Percentiles rank a stretch among this genome's conserved stretches.
Evolutionary conservation across 2,329 filamentous ascomycete genomes (phyloP).

Genomic region (Neurospora sp.): DNA sequence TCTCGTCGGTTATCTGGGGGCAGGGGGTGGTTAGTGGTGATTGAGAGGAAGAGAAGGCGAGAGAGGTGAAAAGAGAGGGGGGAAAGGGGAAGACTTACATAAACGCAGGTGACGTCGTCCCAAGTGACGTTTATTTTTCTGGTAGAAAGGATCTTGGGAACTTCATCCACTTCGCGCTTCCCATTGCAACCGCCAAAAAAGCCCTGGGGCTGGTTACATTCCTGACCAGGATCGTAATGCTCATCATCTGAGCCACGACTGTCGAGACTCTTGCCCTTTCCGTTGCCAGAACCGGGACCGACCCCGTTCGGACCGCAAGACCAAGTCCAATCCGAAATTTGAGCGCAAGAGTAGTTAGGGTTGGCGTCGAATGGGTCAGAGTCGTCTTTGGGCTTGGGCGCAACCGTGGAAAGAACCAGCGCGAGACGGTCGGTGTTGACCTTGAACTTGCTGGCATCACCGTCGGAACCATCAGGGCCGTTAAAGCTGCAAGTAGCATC

Average conservation of each 20-base stretch:
- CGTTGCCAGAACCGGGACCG: background rate
- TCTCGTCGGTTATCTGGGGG: too few relatives aligned
- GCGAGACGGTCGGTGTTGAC: background rate
- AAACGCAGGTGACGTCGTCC: too few relatives aligned
- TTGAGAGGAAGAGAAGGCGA: too few relatives aligned
- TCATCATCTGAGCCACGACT: background rate
- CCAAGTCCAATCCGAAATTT: background rate
- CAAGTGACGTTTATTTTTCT: too few relatives aligned
- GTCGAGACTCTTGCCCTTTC: background rate
- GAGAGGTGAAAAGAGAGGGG: too few relatives aligned
- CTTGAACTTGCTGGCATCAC: background rate
- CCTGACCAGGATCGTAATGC: background rate
- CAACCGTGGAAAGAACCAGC: background rate
- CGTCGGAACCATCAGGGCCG: background rate
- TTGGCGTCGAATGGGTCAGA: background rate
- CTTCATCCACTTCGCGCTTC: too few relatives aligned
- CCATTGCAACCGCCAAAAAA: background rate
- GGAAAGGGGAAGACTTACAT: too few relatives aligned
- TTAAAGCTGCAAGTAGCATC: background rate
- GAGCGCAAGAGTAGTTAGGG: background rate
- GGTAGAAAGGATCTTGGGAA: too few relatives aligned
- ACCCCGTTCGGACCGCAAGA: background rate
- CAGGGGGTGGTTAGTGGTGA: too few relatives aligned
- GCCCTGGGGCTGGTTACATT: background rate
- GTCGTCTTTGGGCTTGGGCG: background rate